Evolutionary conservation across 2,329 filamentous ascomycete species (phyloP), one percentile per base, ranked within the genome.

Genomic region (Fusarium vanettenii): DNA sequence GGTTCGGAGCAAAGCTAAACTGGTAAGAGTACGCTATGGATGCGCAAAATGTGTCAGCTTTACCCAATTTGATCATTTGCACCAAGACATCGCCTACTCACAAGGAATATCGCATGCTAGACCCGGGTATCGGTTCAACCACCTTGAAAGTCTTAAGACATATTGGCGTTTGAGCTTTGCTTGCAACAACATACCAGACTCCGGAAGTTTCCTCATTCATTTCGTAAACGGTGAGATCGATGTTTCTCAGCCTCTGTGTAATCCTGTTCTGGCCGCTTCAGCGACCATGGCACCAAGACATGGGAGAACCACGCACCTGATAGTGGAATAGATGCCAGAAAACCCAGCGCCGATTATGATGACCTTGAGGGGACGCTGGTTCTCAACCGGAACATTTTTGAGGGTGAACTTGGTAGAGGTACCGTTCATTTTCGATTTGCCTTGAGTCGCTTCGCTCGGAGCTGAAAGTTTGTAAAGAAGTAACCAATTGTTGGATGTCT

Each of bases 41-140:
- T 29, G 29, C 9, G 13, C 2, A 27, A 13, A 18, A 65, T 14
- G 27, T 25, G 14, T 2, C 6, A 29, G 31, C 31, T 20, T 52
- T 52, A 41, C n/a, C 29, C 29, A 29, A 29, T 29, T 29, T 29
- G 29, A 9, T 29, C 29, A 29, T 29, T 29, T 29, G 29, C 29
- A 29, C 6, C 29, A 29, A 29, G 29, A 29, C 29, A 29, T 29
- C 31, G 52, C 16, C 16, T 50, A 43, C 66, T 55, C 31, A 66
- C 69, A 69, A 4, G 69, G 69, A 20, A 71, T 66, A 31, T 71
- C 69, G 14, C 69, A 71, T 8, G 68, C 60, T 4, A 67, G 59
- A 1, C 68, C 68, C 1, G 68, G 68, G 2, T 70, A 70, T 3
- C 65, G 43, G 2, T 69, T 71, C 48, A 69, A 29, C 69, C 66